These are phyloP conservation scores for Harringtonia aguacate DNA, from an alignment of 2,329 filamentous ascomycete genomes.

Conservation along the genomic window DNA sequence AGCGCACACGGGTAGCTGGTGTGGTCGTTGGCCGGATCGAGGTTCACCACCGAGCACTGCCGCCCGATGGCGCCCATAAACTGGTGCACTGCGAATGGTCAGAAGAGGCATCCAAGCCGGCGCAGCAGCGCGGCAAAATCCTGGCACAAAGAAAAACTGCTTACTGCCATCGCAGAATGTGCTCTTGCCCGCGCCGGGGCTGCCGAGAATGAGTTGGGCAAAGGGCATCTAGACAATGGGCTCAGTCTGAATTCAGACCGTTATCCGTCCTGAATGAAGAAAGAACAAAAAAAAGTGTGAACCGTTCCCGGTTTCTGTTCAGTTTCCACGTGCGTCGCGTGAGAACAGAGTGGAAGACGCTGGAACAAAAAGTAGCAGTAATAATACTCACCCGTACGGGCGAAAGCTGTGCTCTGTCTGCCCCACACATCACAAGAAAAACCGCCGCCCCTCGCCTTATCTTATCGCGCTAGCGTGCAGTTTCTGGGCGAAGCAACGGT, in stretches of 20 bases:
- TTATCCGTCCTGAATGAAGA: too few relatives aligned
- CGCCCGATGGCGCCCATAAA: constrained; percentile 94
- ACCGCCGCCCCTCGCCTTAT: constrained; percentile 8
- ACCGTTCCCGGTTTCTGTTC: too few relatives aligned
- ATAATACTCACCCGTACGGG: too few relatives aligned
- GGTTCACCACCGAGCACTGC: constrained; percentile 89
- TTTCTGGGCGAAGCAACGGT: background rate
- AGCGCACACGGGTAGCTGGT: constrained; percentile 82
- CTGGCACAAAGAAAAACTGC: constrained; percentile 15
- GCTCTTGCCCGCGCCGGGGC: constrained; percentile 89
- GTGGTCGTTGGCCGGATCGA: constrained; percentile 93
- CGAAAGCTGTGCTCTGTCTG: background rate
- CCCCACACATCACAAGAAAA: background rate
- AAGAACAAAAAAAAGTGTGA: background rate
- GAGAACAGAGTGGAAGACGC: background rate
- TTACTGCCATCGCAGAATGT: constrained; percentile 94
- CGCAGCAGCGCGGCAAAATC: background rate
- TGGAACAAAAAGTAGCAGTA: background rate
- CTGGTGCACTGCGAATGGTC: constrained; percentile 64
- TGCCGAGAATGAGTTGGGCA: constrained; percentile 79
- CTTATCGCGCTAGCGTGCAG: constrained; percentile 11
- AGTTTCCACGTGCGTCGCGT: too few relatives aligned
- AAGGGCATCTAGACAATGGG: constrained; percentile 39
- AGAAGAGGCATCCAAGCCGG: background rate
- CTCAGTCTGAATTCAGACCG: background rate